These are phyloP conservation scores for Penicillium pancosmium DNA, from an alignment of 495 filamentous ascomycete species.

Conservation along the genomic window DNA sequence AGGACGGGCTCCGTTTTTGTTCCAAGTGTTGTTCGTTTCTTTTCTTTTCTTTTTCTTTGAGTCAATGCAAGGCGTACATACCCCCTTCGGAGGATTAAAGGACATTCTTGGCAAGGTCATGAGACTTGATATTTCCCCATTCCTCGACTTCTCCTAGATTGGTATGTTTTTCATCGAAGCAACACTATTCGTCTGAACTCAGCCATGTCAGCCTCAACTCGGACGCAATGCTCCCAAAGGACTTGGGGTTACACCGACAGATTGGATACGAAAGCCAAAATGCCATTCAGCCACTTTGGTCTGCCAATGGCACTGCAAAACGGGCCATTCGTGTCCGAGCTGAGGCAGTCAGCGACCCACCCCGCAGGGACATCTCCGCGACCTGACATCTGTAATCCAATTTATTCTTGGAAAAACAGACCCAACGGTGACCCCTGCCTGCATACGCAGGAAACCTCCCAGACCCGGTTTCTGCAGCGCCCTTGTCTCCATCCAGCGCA, in stretches of 20 bases:
- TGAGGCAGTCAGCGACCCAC: conserved; percentile 22
- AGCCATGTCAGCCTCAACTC: conserved; percentile 20
- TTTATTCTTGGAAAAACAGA: conserved; percentile 23
- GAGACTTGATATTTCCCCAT: neutral
- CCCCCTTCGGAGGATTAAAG: conserved; percentile 18
- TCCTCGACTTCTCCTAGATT: neutral
- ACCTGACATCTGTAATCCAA: neutral
- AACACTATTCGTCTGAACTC: conserved; percentile 5
- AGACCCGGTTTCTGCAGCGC: conserved; percentile 11
- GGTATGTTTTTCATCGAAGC: neutral
- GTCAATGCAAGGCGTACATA: conserved; percentile 41
- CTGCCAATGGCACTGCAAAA: conserved; percentile 8
- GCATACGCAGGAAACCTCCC: conserved; percentile 11
- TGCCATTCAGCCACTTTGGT: conserved; percentile 5
- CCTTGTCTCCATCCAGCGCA: neutral
- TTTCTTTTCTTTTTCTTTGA: conserved; percentile 19
- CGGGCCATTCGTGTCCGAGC: conserved; percentile 20
- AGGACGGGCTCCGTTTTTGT: conserved; percentile 29
- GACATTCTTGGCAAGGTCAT: conserved; percentile 3
- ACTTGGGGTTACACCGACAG: conserved; percentile 4
- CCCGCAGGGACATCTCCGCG: conserved; percentile 1
- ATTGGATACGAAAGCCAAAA: conserved; percentile 2
- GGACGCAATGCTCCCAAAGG: neutral
- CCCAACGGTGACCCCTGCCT: conserved; percentile 8
- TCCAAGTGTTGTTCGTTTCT: neutral